Evolutionary conservation across 768 basidiomycete genomes (phyloP), one percentile per base, ranked within the genome.

Genomic region (Kwoniella dendrophila): DNA sequence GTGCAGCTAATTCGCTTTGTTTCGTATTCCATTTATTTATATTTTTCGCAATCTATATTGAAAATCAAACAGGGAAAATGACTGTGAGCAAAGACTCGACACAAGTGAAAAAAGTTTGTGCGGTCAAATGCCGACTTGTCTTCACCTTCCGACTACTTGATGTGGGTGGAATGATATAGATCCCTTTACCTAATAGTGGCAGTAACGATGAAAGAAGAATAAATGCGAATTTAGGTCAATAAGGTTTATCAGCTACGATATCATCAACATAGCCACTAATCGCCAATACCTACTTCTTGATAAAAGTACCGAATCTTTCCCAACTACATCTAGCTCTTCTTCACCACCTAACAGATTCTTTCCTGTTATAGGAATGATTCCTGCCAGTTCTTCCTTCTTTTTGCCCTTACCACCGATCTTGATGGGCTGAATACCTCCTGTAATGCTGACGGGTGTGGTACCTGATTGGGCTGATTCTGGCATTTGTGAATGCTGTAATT

Each of bases 21-120:
- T 94, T 90, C 81, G 88, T 88, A 76, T 94, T 98, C 96, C 95
- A 99, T 77, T 98, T 97, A 72, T 84, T 87, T 75, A 99, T 97
- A 72, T 93, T 92, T 77, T 85, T 89, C 50, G 85, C 89, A 45
- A 87, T 90, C 91, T 96, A 75, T 43, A n/a, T 14, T 58, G 48
- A 36, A 43, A 27, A 49, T n/a, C 18, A 51, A 47, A 44, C 29
- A 30, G 26, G 20, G 41, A 50, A 53, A 49, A 47, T 33, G 14
- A 51, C 27, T 43, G 40, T 53, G 34, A 56, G 43, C 41, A 34
- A 52, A 36, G 44, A 36, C 41, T 44, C 54, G 60, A 49, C 43
- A 34, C 60, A 43, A 27, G 7, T 43, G 41, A 43, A 47, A 24
- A 36, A 49, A 20, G 51, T 33, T 36, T 43, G 56, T 53, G 60